phyloP scores from a whole-genome alignment of 139 green algal species.

The Choricystis sp. region DNA sequence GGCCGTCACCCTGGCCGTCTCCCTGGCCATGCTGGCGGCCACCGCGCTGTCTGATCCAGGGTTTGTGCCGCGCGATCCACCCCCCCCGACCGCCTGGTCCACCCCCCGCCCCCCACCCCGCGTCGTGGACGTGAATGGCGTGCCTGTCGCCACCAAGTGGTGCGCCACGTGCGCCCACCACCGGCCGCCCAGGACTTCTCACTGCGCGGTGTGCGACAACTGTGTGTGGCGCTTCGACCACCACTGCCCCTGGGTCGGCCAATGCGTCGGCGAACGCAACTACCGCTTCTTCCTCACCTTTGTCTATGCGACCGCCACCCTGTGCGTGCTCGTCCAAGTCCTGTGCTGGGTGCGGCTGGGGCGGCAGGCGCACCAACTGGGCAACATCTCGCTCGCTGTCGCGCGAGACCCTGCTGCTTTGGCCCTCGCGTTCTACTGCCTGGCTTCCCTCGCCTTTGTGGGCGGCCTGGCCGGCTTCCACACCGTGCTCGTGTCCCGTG shows the following conservation, averaged over 20 bases:
- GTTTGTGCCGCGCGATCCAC: constrained; percentile 59
- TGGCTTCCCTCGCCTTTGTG: constrained; percentile 77
- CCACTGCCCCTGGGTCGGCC: constrained; percentile 97
- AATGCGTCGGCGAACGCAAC: constrained; percentile 82
- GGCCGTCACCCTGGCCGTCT: constrained; percentile 13
- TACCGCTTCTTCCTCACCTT: constrained; percentile 95
- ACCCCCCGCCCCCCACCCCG: constrained; percentile 16
- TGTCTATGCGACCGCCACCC: constrained; percentile 58
- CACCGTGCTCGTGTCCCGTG: constrained; percentile 69
- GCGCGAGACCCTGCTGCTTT: constrained; percentile 28
- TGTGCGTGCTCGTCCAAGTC: constrained; percentile 68
- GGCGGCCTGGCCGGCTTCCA: constrained; percentile 80
- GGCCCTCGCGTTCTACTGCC: constrained; percentile 48
- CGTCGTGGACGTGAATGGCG: constrained; percentile 34
- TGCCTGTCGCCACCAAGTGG: constrained; percentile 64
- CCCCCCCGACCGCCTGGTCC: constrained; percentile 48
- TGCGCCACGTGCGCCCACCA: constrained; percentile 81
- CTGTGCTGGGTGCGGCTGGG: constrained; percentile 41
- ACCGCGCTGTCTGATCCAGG: constrained; percentile 78
- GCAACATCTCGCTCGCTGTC: constrained; percentile 20
- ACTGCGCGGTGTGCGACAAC: constrained; percentile 96
- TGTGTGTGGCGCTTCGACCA: constrained; percentile 97
- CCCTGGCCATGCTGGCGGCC: constrained; percentile 38
- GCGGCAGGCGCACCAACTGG: constrained; percentile 2
- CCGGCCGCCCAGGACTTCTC: constrained; percentile 76